phyloP scores from a whole-genome alignment of 2,329 filamentous ascomycete genomes.

The Didymosphaeria variabile region DNA sequence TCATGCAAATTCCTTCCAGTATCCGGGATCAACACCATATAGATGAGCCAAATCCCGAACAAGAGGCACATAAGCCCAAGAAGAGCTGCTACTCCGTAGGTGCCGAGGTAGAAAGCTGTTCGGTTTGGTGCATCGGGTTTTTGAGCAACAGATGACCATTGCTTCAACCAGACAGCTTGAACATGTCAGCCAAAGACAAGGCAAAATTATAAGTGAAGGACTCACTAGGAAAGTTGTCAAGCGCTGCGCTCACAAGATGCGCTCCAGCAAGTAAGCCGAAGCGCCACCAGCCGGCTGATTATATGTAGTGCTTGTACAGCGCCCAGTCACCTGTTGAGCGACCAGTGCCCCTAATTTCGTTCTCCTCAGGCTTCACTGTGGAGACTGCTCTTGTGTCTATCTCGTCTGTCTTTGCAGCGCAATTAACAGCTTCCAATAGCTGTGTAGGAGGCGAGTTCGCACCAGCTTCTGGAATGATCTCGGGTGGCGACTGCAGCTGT shows the following conservation, averaged over 20 bases:
- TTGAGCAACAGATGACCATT: constrained; percentile 15
- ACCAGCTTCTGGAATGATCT: not conserved
- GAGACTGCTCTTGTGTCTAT: not conserved
- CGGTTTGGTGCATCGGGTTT: not conserved
- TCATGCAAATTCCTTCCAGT: constrained; percentile 42
- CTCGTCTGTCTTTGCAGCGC: not conserved
- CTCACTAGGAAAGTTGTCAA: constrained; percentile 16
- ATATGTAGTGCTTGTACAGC: constrained; percentile 17
- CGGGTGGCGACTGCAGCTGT: not conserved
- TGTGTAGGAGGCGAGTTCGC: not conserved
- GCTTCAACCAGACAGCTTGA: constrained; percentile 16
- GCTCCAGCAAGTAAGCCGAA: constrained; percentile 6
- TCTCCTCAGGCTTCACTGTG: not conserved
- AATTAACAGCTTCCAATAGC: not conserved
- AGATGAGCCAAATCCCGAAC: constrained; percentile 3
- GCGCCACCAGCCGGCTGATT: constrained; percentile 13
- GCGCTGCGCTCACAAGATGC: constrained; percentile 3
- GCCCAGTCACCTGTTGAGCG: constrained; percentile 16
- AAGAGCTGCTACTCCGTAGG: not conserved
- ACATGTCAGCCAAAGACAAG: not conserved
- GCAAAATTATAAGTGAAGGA: not conserved
- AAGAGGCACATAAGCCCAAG: not conserved
- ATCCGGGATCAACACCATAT: not conserved
- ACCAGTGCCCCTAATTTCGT: not conserved
- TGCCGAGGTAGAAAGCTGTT: not conserved